Evolutionary conservation across 306 rosid genomes (phyloP).

Genomic region (Cyamopsis tetragonoloba): DNA sequence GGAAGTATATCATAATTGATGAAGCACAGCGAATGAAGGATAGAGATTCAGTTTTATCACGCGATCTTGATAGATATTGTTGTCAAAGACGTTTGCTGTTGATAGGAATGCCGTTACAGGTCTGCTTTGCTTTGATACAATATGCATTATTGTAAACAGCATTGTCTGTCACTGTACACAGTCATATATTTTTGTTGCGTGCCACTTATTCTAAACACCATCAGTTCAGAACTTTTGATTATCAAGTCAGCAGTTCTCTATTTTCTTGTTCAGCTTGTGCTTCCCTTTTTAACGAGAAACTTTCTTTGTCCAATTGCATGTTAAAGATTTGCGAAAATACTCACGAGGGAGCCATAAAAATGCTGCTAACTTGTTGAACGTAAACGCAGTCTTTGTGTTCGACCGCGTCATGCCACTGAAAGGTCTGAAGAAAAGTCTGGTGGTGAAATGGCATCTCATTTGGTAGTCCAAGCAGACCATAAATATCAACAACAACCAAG

Average conservation of each 20-base stretch:
- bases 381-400: constrained; percentile 88
- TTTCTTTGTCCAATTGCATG: too few relatives aligned
- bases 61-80: constrained; percentile 96
- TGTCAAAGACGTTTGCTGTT: constrained; percentile 96
- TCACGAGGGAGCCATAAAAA: too few relatives aligned
- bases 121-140: constrained; percentile 19
- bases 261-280: not conserved
- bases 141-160: not conserved
- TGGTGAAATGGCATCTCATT: constrained; percentile 57
- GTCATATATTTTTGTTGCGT: constrained; percentile 1
- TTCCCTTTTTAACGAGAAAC: not conserved
- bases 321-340: too few relatives aligned
- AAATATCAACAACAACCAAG: constrained; percentile 50
- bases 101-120: constrained; percentile 99
- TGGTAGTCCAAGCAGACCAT: constrained; percentile 57
- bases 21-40: constrained; percentile 99
- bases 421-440: constrained; percentile 76
- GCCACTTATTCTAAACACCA: not conserved
- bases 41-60: constrained; percentile 94
- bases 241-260: not conserved
- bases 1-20: constrained; percentile 97
- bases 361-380: constrained; percentile 38
- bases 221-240: not conserved
- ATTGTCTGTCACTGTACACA: not conserved
- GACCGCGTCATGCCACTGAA: constrained; percentile 79